phyloP scores from a whole-genome alignment of 441 rosid genomes.

The Erysimum cheiri region DNA sequence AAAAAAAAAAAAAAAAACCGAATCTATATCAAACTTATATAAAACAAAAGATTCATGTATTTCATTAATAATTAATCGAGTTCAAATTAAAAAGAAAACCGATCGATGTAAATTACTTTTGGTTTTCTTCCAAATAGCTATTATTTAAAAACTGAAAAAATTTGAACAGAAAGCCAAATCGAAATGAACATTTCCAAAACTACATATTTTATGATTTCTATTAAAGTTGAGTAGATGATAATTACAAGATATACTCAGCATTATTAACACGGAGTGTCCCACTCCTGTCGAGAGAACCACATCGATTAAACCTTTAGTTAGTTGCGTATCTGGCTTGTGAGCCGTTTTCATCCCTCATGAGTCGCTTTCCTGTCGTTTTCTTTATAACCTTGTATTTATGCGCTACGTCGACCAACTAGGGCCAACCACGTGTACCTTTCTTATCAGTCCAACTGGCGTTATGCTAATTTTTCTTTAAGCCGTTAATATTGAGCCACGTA shows the following conservation, averaged over 20 bases:
- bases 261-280: conserved; percentile 11
- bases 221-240: conserved; percentile 21
- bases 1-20: background rate
- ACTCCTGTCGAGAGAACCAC: conserved; percentile 23
- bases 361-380: conserved; percentile 43
- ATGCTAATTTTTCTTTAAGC: background rate
- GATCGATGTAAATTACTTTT: background rate
- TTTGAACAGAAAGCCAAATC: conserved; percentile 26
- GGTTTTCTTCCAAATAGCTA: no score
- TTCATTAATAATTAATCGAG: background rate
- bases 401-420: conserved; percentile 21
- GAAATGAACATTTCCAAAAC: conserved; percentile 13
- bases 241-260: conserved; percentile 24
- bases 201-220: background rate
- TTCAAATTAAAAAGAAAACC: background rate
- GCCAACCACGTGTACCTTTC: conserved; percentile 37
- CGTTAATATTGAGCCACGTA: conserved; percentile 35
- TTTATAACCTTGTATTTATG: conserved; percentile 23
- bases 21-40: background rate
- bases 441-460: conserved; percentile 32
- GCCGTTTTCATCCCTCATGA: conserved; percentile 36
- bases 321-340: conserved; percentile 41
- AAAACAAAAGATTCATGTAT: background rate
- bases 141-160: background rate
- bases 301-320: conserved; percentile 25